Evolutionary conservation across 1,139 yeast species (phyloP), one percentile per base, ranked within the genome.

Genomic region (Groenewaldozyma sp.): DNA sequence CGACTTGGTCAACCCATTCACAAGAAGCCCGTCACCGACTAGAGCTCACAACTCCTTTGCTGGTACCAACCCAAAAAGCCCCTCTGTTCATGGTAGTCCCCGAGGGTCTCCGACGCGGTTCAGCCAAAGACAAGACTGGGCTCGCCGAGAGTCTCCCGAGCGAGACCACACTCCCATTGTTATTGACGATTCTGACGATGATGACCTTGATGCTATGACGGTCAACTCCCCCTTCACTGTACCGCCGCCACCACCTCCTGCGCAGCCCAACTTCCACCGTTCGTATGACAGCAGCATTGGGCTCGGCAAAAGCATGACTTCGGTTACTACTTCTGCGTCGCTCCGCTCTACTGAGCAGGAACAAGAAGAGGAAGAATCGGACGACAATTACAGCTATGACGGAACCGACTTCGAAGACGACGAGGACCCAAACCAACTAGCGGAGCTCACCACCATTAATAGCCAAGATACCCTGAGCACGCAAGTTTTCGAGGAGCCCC

Each of bases 401-500:
- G 52, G 50, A 55, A 60, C 49, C 42, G 59, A 38, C 19, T 36
- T 19, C 13, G 45, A 44, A 6, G 38, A 49, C 41, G 37, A 26
- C 9, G 40, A 54, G 44, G 46, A 56, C 46, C 45, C 55, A 45
- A 35, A 46, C 43, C 48, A 54, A 44, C 53, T 55, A 40, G 51
- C 62, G 48, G 45, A 45, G 2, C 40, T 45, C 4, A 50, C 53
- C 1, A 44, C 45, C 5, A 45, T 47, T 11, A 46, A 53, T 3
- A 47, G 48, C 22, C 54, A 49, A 24, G 49, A 44, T 9, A 58
- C 62, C 7, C 43, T 55, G 7, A 48, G 53, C 37, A 47, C 53
- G 2, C 36, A 35, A 14, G 42, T 45, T 4, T 51, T 47, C 28
- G 57, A 58, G 31, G 67, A 67, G 18, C 71, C 74, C 13, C 58